These are phyloP conservation scores for Russula lepida DNA, from an alignment of 768 basidiomycete species.

Conservation along the genomic window DNA sequence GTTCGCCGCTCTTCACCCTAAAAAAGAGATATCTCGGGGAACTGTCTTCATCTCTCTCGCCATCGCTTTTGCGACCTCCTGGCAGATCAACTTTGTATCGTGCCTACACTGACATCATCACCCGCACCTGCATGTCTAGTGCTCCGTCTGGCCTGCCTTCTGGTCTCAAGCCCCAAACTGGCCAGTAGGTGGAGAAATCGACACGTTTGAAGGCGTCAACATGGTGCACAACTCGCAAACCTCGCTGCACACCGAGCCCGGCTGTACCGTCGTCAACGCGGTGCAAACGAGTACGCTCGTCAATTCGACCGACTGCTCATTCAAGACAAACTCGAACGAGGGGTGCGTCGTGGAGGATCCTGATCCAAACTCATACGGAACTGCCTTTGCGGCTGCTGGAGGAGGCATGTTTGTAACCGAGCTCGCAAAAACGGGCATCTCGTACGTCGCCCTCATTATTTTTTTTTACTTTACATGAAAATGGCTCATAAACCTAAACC, in stretches of 20 bases:
- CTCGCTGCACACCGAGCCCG: conserved; percentile 62
- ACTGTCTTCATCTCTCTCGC: not conserved
- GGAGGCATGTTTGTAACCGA: conserved; percentile 76
- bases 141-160: conserved; percentile 66
- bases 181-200: conserved; percentile 55
- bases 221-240: conserved; percentile 54
- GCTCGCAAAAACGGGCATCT: conserved; percentile 55
- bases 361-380: conserved; percentile 50
- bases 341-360: conserved; percentile 61
- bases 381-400: conserved; percentile 51
- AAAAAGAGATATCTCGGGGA: not conserved
- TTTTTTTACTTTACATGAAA: not conserved
- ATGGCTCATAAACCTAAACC: not conserved
- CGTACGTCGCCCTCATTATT: conserved; percentile 36
- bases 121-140: conserved; percentile 31
- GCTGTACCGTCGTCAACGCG: conserved; percentile 45
- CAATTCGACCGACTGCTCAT: conserved; percentile 53
- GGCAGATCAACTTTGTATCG: not conserved
- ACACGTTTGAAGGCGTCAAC: conserved; percentile 81
- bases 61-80: not conserved
- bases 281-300: conserved; percentile 44
- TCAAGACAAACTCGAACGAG: conserved; percentile 44
- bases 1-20: not conserved
- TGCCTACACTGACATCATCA: not conserved
- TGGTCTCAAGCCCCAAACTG: conserved; percentile 48